Base-by-base conservation (phyloP, 2,329 filamentous ascomycete genomes). In the Monascus ruber region DNA sequence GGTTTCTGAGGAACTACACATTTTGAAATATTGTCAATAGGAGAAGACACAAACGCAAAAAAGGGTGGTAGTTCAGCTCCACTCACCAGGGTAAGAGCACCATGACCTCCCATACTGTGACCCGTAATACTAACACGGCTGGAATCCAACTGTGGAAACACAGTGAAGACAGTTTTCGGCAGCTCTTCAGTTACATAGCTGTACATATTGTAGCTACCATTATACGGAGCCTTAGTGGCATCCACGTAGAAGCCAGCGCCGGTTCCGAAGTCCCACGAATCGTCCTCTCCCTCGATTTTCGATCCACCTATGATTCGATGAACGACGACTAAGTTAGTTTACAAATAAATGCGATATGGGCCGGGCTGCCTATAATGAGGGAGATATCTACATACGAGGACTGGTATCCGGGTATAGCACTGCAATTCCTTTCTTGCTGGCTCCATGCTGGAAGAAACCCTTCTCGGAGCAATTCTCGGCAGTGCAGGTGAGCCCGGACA, bases 101-200 rank as follows among this genome's bases (percentile, higher is more conserved):
- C 91, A 64, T 98, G 91, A 0, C 91, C 91, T 49, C 91, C 91
- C 91, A 98, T 98, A 53, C 81, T 88, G 69, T 98, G 91, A 5
- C 91, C 91, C 32, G 85, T 85, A 54, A 98, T 91, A 62, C 81
- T 83, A 40, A 95, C 79, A 32, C 81, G 73, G 26, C 55, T 64
- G 0, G 63, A 55, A 61, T 96, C 89, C 26, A 98, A 70, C 56
- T 77, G 72, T 26, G 75, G 70, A 65, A 87, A 94, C 25, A 76
- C 72, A 26, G 64, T 63, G 63, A 88, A 93, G 24, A 96, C 73
- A 1, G 79, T 70, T 10, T 72, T 67, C 1, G 88, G 89, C n/a
- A 98, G 78, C 66, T 98, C 91, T 39, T 75, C 64, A n/a, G 83
- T 81, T 49, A 98, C 74, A 70, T 98, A 98, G 46, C 74, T 79